A percentile compares a stretch with the other conserved stretches of the same genome.
Conservation (phyloP, 768 basidiomycete genomes). For the Megacollybia marginata region DNA sequence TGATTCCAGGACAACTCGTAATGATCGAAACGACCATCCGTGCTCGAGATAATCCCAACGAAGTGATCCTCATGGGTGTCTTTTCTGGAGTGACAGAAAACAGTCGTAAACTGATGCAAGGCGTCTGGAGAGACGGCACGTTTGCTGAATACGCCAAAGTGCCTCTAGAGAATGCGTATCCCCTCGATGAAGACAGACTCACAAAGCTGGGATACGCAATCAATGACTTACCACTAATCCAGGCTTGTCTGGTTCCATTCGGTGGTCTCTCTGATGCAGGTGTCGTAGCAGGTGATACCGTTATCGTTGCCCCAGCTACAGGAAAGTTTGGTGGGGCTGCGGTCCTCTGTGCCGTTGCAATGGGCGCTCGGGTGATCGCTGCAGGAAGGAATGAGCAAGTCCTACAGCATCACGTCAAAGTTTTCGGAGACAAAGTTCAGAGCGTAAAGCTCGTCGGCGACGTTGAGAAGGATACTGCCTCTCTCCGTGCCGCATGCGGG, state of each 20-base stretch:
- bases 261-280: not conserved
- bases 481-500: not conserved
- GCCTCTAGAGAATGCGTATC: not conserved
- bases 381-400: constrained; percentile 3
- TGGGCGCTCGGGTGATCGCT: constrained; percentile 5
- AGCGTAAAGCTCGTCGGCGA: not conserved
- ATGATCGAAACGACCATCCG: no score
- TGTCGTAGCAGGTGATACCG: not conserved
- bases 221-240: not conserved
- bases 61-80: no score
- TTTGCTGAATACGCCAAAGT: constrained; percentile 1
- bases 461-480: not conserved
- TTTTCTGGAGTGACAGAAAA: no score
- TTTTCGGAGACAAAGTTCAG: not conserved
- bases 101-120: constrained; percentile 1
- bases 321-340: constrained; percentile 5
- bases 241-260: not conserved
- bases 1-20: no score
- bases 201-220: not conserved
- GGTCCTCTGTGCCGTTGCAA: constrained; percentile 3
- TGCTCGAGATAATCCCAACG: no score
- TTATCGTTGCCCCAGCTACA: constrained; percentile 5
- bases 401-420: not conserved
- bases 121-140: not conserved
- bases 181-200: not conserved